Percentiles rank a stretch among this genome's conserved stretches.
These are phyloP conservation scores for Boletus vermiculosoides DNA, from an alignment of 768 basidiomycete genomes.

Conservation along the genomic window DNA sequence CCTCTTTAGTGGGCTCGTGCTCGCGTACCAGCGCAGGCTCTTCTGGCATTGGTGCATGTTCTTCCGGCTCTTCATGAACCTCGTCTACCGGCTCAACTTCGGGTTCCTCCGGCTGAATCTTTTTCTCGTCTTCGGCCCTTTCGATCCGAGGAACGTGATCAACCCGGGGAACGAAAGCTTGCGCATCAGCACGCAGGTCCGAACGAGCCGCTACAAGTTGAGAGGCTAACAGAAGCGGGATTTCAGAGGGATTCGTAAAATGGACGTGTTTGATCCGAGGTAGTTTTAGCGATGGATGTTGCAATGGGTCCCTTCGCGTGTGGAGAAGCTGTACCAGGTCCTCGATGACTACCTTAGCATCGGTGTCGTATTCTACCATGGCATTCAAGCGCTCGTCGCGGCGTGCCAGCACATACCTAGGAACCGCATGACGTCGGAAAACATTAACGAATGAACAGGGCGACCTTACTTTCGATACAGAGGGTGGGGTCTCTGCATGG, in stretches of 20 bases:
- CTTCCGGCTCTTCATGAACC: constrained; percentile 13
- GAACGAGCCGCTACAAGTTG: constrained; percentile 13
- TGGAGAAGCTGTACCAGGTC: constrained; percentile 28
- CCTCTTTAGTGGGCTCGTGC: constrained; percentile 25
- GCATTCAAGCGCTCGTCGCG: too few relatives aligned
- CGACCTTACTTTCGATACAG: too few relatives aligned
- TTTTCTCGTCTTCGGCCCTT: too few relatives aligned
- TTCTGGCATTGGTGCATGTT: constrained; percentile 4
- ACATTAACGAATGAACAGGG: too few relatives aligned
- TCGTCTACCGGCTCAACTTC: constrained; percentile 8
- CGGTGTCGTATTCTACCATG: too few relatives aligned
- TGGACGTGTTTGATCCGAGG: too few relatives aligned
- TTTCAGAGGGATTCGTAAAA: constrained; percentile 21
- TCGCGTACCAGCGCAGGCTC: constrained; percentile 16
- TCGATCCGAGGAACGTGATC: background rate
- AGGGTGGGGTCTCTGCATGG: too few relatives aligned
- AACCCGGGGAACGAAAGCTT: constrained; percentile 15
- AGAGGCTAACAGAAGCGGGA: constrained; percentile 29
- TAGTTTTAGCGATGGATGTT: too few relatives aligned
- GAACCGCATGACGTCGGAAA: too few relatives aligned
- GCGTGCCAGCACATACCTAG: too few relatives aligned
- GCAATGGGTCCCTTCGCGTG: background rate
- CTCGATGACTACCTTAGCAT: background rate
- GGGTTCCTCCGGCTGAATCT: background rate
- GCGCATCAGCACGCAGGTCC: constrained; percentile 12